Base-by-base conservation (phyloP, 1,139 yeast species). In the Debaryomyces fabryi region DNA sequence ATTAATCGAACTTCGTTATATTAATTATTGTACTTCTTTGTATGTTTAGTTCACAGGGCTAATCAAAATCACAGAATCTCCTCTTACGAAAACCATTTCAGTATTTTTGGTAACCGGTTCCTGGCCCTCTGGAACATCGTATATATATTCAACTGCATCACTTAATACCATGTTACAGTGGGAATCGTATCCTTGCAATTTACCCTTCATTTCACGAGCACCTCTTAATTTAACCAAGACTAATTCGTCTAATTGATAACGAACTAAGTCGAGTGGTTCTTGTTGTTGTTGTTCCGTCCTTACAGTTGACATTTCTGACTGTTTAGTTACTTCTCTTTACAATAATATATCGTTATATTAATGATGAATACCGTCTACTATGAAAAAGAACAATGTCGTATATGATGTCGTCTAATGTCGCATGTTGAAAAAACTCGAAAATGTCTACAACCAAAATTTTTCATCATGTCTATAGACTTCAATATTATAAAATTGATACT, bases 131-230 rank as follows among this genome's bases (percentile, higher is more conserved):
- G 75, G 80, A 34, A 82, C 63, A 34, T 76, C 75, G 62, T 82
- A 88, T 45, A 92, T 83, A 8, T 88, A 88, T 64, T 93, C 99
- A 52, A 80, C 81, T 3, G 96, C 97, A 58, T 95, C 96, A 60
- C 98, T 91, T 57, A 93, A 79, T 38, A 93, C 97, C 80, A 95
- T 84, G 67, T 95, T 93, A 69, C 98, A 93, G 69, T 93, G 98
- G 44, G 96, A 88, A 68, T 93, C 98, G 68, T 89, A 93, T 1
- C 97, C 97, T 65, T 93, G 99, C 49, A 95, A 78, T 57, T 83
- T 84, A 6, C 99, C 99, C 41, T 83, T 82, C 71, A 93, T 80
- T 65, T 92, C 97, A 58, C 99, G 81, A 53, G 96, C 96, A n/a
- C 97, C 98, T 66, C 99, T 85, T 52, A 95, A 81, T 65, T 95